A percentile compares a stretch with the other conserved stretches of the same genome.
Evolutionary conservation across 1,284 basidiomycete genomes (phyloP).

Genomic region (Cryptococcus floricola): DNA sequence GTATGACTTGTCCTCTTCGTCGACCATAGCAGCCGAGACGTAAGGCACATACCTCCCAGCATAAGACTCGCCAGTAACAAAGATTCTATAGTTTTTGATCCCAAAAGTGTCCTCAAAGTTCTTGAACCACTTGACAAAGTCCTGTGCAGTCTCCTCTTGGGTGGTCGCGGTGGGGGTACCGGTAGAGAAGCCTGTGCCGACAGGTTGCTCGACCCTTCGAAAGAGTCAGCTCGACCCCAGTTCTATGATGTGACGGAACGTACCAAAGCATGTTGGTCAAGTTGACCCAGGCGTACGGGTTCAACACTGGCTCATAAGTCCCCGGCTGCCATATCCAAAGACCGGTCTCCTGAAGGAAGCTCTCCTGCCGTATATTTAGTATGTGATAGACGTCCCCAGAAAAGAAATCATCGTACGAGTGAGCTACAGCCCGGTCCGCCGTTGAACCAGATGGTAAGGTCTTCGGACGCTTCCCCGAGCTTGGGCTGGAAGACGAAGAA

Average conservation of each 20-base stretch:
- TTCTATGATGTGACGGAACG: background rate
- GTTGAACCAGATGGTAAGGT: constrained; percentile 30
- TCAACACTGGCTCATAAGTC: constrained; percentile 61
- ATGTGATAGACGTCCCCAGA: too few species aligned
- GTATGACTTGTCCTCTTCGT: constrained; percentile 23
- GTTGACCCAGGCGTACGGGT: constrained; percentile 76
- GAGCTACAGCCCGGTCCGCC: constrained; percentile 22
- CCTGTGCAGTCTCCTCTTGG: constrained; percentile 40
- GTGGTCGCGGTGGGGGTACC: constrained; percentile 61
- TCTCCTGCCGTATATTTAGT: too few species aligned
- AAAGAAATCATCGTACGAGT: too few species aligned
- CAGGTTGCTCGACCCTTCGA: constrained; percentile 61
- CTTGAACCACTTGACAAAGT: constrained; percentile 34
- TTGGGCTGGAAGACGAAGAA: constrained; percentile 24
- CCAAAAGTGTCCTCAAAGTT: constrained; percentile 21
- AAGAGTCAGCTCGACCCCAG: background rate
- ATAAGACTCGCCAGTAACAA: constrained; percentile 41
- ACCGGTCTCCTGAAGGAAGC: constrained; percentile 77
- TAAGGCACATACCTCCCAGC: constrained; percentile 50
- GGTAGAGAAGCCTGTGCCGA: constrained; percentile 74
- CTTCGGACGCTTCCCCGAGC: constrained; percentile 23
- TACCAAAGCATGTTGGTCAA: constrained; percentile 48
- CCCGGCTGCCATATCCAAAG: constrained; percentile 66
- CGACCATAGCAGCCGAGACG: constrained; percentile 38
- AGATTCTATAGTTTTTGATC: constrained; percentile 27